Base-by-base conservation (phyloP, 352 stramenopile genomes). In the Pythium vanterpoolii region DNA sequence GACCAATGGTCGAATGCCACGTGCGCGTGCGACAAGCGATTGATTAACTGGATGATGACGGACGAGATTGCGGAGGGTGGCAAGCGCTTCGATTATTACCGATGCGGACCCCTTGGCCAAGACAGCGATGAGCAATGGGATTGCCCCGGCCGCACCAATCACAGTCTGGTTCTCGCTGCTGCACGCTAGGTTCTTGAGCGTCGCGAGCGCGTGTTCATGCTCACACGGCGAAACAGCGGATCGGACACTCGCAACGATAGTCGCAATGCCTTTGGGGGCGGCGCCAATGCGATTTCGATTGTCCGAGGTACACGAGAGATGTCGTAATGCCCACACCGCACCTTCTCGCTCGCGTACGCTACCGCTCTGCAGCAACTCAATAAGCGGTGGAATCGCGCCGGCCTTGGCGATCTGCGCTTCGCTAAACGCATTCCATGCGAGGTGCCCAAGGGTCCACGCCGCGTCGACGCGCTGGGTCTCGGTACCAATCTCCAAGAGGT, bases 351-450 rank as follows among this genome's bases (percentile, higher is more conserved):
- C 60, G 23, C 60, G 60, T 5, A 67, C 60, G 40, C 44, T 67
- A 14, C 34, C 18, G 27, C 50, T 62, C 23, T 58, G 51, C 2
- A 67, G 30, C 30, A 67, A n/a, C 30, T 46, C 19, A 4, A 62
- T 14, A 10, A 67, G 24, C 23, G 60, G 45, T 7, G 44, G 51
- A 10, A 67, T 61, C 36, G 60, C 60, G 7, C 60, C 60, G 7
- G 51, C 51, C 18, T 62, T 61, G 18, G 45, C 60, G 38, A 67
- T 67, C 30, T 67, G 60, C 2, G 60, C 24, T 31, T 61, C 44
- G 21, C 60, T 67, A 39, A 67, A 61, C 18, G 60, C 60, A 28
- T 67, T 67, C 51, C 60, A 62, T 26, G 60, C 60, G 27, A 67
- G 38, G 19, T 67, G 51, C 0, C 60, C 60, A 6, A 67, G 52